phyloP scores from a whole-genome alignment of 495 filamentous ascomycete genomes.

The Penicillium flavigenum region DNA sequence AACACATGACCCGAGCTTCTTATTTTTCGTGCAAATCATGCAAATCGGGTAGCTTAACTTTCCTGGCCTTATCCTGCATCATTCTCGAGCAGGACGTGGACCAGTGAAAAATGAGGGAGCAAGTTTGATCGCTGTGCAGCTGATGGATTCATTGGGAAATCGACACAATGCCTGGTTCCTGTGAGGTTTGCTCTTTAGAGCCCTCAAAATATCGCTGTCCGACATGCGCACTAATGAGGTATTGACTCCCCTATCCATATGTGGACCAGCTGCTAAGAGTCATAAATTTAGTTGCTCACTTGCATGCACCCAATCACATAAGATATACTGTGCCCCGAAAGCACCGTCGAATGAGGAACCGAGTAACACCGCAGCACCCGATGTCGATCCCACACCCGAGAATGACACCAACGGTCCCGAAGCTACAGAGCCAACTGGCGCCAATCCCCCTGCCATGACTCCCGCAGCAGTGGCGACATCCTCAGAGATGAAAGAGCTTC shows the following conservation, averaged over 20 bases:
- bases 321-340: slow-evolving; percentile 49
- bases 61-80: slow-evolving; percentile 1
- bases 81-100: neutral
- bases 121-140: slow-evolving; percentile 4
- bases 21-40: slow-evolving; percentile 2
- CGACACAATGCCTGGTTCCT: slow-evolving; percentile 39
- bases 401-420: slow-evolving; percentile 8
- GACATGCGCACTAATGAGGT: slow-evolving; percentile 62
- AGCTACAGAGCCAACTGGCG: slow-evolving; percentile 5
- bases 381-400: slow-evolving; percentile 11
- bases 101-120: slow-evolving; percentile 15
- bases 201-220: slow-evolving; percentile 66
- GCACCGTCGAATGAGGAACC: slow-evolving; percentile 33
- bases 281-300: slow-evolving; percentile 62
- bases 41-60: slow-evolving; percentile 1
- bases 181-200: slow-evolving; percentile 59
- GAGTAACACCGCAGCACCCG: slow-evolving; percentile 22
- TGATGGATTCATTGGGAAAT: slow-evolving; percentile 13
- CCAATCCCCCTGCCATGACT: neutral
- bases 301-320: slow-evolving; percentile 65
- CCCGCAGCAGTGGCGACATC: slow-evolving; percentile 31
- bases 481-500: slow-evolving; percentile 49
- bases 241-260: slow-evolving; percentile 14
- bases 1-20: slow-evolving; percentile 5
- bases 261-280: slow-evolving; percentile 11